phyloP scores from a whole-genome alignment of 1,284 basidiomycete species.

The Malassezia dermatis region DNA sequence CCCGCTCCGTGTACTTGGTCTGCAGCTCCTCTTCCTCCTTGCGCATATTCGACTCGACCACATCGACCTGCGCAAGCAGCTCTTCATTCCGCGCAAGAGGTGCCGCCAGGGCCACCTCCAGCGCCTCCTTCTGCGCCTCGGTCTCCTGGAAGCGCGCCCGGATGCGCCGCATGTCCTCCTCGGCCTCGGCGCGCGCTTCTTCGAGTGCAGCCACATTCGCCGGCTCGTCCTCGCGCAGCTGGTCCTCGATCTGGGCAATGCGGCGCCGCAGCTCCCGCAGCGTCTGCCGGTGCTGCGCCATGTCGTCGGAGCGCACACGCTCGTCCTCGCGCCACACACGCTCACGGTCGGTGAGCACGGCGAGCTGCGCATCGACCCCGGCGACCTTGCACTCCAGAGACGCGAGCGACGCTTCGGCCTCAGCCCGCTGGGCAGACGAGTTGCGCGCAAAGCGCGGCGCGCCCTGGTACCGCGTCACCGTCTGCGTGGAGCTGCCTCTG shows the following conservation, averaged over 20 bases:
- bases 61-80: slow-evolving; percentile 26
- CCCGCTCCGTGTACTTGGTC: slow-evolving; percentile 28
- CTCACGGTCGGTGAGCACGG: slow-evolving; percentile 3
- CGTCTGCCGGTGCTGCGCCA: slow-evolving; percentile 5
- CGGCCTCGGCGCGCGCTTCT: slow-evolving; percentile 48
- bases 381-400: not conserved
- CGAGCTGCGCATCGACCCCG: slow-evolving; percentile 18
- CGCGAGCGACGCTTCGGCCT: slow-evolving; percentile 9
- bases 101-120: slow-evolving; percentile 42
- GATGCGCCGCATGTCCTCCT: slow-evolving; percentile 25
- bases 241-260: slow-evolving; percentile 53
- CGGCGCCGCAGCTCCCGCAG: slow-evolving; percentile 21
- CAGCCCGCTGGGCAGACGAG: slow-evolving; percentile 25
- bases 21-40: slow-evolving; percentile 51
- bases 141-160: slow-evolving; percentile 26
- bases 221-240: slow-evolving; percentile 64
- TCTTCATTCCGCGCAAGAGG: slow-evolving; percentile 15
- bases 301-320: not conserved
- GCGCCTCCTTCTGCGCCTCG: slow-evolving; percentile 21
- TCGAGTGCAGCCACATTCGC: slow-evolving; percentile 61
- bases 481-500: slow-evolving; percentile 24
- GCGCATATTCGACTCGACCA: slow-evolving; percentile 22
- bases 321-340: slow-evolving; percentile 19
- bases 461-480: slow-evolving; percentile 45
- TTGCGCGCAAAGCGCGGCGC: slow-evolving; percentile 44